Conservation (phyloP, 441 rosid genomes). For the Erodium texanum region DNA sequence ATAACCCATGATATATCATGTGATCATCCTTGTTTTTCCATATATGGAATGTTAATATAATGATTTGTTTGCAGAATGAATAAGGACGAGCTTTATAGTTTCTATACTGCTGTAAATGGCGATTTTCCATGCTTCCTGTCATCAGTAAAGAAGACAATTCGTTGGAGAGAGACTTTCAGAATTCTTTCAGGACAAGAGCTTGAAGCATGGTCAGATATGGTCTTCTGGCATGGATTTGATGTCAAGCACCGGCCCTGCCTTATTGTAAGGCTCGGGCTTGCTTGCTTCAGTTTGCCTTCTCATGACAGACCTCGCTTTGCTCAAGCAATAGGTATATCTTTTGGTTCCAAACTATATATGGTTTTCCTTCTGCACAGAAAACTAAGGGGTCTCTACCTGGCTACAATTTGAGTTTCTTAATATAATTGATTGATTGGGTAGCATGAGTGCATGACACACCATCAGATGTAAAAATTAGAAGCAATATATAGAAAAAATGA, state of each 20-base stretch:
- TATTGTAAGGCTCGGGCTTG: conserved; percentile 74
- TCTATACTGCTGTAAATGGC: conserved; percentile 65
- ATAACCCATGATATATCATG: neutral
- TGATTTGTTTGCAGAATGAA: conserved; percentile 54
- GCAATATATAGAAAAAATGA: neutral
- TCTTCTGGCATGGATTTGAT: conserved; percentile 95
- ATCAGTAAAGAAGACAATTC: conserved; percentile 74
- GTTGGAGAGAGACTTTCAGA: conserved; percentile 79
- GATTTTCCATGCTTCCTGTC: conserved; percentile 54
- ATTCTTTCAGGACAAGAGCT: conserved; percentile 78
- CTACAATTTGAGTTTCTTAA: neutral
- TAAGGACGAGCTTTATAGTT: conserved; percentile 67
- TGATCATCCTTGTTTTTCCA: conserved; percentile 15
- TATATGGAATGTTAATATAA: conserved; percentile 26
- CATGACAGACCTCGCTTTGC: conserved; percentile 71
- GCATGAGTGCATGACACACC: neutral
- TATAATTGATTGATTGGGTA: neutral
- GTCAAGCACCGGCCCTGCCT: conserved; percentile 71
- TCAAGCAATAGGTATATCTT: conserved; percentile 73
- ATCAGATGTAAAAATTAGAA: neutral
- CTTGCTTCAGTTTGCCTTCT: conserved; percentile 55
- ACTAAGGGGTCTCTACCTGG: conserved; percentile 6
- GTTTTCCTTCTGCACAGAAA: neutral
- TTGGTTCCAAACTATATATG: conserved; percentile 7
- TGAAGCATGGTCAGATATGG: conserved; percentile 62